A percentile compares a stretch with the other conserved stretches of the same genome.
Evolutionary conservation across 441 rosid species (phyloP).

Genomic region (Adansonia rubrostipa): DNA sequence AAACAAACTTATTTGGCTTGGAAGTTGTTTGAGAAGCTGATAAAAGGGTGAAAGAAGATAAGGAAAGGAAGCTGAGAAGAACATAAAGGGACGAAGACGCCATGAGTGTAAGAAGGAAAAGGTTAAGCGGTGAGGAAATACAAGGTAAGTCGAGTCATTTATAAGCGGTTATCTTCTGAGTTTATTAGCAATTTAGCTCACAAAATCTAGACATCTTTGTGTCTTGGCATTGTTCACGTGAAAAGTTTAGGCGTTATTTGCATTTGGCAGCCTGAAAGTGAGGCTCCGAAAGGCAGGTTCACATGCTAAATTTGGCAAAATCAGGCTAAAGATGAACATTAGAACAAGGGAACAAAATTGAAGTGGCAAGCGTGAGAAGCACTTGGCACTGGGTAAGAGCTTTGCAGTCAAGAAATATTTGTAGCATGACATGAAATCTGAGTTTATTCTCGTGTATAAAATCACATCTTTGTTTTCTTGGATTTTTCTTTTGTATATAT

Average conservation of each 20-base stretch:
- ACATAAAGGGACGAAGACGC: constrained; percentile 23
- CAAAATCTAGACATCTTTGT: constrained; percentile 21
- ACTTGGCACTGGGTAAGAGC: constrained; percentile 19
- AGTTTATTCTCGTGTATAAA: neutral
- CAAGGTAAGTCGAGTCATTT: neutral
- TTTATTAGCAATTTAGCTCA: neutral
- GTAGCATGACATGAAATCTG: neutral
- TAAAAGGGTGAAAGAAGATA: neutral
- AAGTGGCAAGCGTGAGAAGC: constrained; percentile 10
- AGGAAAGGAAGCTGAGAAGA: constrained; percentile 5
- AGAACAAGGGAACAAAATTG: constrained; percentile 24
- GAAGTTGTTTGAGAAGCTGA: constrained; percentile 4
- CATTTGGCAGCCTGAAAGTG: neutral
- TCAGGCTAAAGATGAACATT: neutral
- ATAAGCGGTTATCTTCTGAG: constrained; percentile 4
- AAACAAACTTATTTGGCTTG: constrained; percentile 29
- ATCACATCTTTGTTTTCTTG: too few relatives aligned
- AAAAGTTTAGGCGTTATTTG: constrained; percentile 3
- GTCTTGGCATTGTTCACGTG: constrained; percentile 9
- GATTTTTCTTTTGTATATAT: too few relatives aligned
- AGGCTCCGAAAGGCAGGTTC: constrained; percentile 16
- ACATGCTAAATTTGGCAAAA: constrained; percentile 18
- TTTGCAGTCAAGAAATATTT: constrained; percentile 13
- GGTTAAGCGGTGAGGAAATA: neutral
- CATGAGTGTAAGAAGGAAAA: constrained; percentile 10